Base-by-base conservation (phyloP, 164 flowering plant genomes). In the Santalum album region DNA sequence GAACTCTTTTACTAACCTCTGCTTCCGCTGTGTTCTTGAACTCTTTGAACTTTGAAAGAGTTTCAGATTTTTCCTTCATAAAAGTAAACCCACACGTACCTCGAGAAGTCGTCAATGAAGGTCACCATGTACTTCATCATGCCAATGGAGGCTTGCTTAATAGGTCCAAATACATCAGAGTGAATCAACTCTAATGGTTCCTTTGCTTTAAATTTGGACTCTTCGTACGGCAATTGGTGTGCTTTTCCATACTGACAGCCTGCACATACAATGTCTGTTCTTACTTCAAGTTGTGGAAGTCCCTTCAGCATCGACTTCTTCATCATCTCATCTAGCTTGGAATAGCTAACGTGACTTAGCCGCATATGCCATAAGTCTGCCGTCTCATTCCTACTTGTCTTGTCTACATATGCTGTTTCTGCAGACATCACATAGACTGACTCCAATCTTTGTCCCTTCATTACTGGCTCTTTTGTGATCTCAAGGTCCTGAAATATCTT, bases 101-200 rank as follows among this genome's bases (percentile, higher is more conserved):
- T 46, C 4, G 50, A 46, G 25, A 46, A 46, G 23, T 46, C 50
- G 6, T 46, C 50, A 46, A 46, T 46, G 25, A 46, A 46, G 18
- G 50, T 46, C 14, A 46, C 14, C 23, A 19, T 20, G 50, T 46
- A n/a, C 16, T 19, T 23, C 11, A 23, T 10, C 25, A 21, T 22
- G 4, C 21, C 23, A 9, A 20, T 43, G 4, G 47, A 43, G 3
- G n/a, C 3, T 16, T 16, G 19, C 47, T 20, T 20, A 10, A 23
- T 10, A 0, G 50, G 23, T 46, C 50, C 50, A 20, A 20, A 46
- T 23, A 46, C 50, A 10, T 19, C 50, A 6, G 23, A 46, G 23
- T 46, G 21, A 19, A 19, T 19, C 16, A 38, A 38, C 14, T 38
- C 42, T 6, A 36, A 12, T 12, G 15, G 15, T 36, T 6, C 2